A percentile compares a stretch with the other conserved stretches of the same genome.
Conservation (phyloP, 805 yeast species). For the Candida suzukii region DNA sequence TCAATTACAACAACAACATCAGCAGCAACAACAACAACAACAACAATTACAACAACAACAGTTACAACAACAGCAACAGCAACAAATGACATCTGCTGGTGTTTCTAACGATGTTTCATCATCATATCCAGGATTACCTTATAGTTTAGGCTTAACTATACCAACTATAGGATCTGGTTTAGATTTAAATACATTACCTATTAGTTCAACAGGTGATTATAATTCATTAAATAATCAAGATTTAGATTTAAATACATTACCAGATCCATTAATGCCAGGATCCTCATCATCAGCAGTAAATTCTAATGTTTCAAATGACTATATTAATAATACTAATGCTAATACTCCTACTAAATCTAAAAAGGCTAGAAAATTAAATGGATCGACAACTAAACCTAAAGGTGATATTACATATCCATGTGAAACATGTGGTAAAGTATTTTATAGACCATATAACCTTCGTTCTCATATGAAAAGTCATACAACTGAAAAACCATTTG, state of each 20-base stretch:
- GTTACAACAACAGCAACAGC: no score
- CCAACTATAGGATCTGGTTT: neutral
- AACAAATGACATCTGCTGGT: no score
- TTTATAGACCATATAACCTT: conserved; percentile 42
- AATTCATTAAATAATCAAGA: no score
- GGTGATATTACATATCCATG: conserved; percentile 26
- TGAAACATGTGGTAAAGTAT: conserved; percentile 35
- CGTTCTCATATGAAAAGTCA: conserved; percentile 45
- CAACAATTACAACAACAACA: conserved; percentile 3
- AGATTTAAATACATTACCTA: neutral
- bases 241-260: neutral
- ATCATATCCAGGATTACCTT: neutral
- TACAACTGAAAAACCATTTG: conserved; percentile 64
- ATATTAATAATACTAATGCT: no score
- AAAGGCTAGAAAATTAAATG: conserved; percentile 1
- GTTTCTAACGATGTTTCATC: no score
- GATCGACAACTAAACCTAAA: conserved; percentile 3
- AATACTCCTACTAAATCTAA: no score
- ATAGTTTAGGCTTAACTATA: neutral
- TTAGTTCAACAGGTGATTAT: neutral
- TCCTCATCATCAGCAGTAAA: neutral
- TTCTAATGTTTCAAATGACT: neutral
- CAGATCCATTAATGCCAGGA: neutral
- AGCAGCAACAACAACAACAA: conserved; percentile 2
- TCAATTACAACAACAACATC: conserved; percentile 1